Evolutionary conservation across 192 early-diverging fungal genomes (phyloP).

Genomic region (Geosiphon pyriformis): DNA sequence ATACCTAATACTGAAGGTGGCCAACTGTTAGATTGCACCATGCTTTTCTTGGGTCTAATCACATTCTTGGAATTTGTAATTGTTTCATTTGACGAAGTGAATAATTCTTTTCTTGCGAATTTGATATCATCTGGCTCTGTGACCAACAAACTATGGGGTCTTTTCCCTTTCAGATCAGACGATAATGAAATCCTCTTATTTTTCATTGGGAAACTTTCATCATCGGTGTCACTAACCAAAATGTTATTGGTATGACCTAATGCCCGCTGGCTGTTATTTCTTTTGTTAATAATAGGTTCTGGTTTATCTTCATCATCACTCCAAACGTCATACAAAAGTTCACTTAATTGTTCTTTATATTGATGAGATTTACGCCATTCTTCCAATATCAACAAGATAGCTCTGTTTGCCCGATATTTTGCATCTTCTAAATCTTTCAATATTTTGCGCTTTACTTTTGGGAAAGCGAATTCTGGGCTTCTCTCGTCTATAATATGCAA

Average conservation of each 20-base stretch:
- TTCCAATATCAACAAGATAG: conserved; percentile 12
- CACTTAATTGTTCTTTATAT: conserved; percentile 24
- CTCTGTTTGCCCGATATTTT: conserved; percentile 13
- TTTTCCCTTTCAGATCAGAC: neutral
- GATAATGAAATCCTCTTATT: neutral
- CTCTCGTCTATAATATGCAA: conserved; percentile 22
- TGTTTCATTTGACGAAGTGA: too few species aligned
- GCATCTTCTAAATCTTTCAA: conserved; percentile 23
- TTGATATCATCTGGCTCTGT: neutral
- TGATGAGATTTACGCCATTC: conserved; percentile 19
- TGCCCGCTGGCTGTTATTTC: conserved; percentile 6
- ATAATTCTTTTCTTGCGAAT: too few species aligned
- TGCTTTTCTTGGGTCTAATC: conserved; percentile 7
- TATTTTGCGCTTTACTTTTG: conserved; percentile 26
- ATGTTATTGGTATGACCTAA: neutral
- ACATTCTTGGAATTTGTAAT: conserved; percentile 7
- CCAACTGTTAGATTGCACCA: conserved; percentile 60
- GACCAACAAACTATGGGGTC: neutral
- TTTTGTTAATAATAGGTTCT: conserved; percentile 1
- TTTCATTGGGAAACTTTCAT: conserved; percentile 1
- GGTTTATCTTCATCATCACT: conserved; percentile 25
- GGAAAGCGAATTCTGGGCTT: conserved; percentile 19
- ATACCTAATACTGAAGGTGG: conserved; percentile 53
- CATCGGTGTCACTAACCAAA: conserved; percentile 22
- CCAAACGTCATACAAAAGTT: conserved; percentile 21